phyloP scores from a whole-genome alignment of 345 rosid genomes.

The Nephelium lappaceum region DNA sequence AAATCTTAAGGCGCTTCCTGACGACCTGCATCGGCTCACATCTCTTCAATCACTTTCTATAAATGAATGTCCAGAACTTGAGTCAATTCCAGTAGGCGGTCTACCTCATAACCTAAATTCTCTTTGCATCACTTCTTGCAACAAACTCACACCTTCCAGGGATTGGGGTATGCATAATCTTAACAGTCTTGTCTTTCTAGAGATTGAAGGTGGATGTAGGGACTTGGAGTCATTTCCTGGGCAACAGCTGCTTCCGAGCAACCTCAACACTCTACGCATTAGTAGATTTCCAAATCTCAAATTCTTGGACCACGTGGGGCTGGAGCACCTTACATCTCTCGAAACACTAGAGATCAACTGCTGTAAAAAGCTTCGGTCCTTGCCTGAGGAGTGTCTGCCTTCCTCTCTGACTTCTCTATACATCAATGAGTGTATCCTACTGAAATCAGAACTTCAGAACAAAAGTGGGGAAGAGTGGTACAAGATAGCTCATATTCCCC shows the following conservation, averaged over 20 bases:
- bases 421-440: too few species aligned
- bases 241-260: constrained; percentile 33
- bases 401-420: too few species aligned
- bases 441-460: too few species aligned
- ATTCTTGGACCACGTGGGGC: constrained; percentile 21
- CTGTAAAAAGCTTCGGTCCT: too few species aligned
- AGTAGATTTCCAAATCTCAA: constrained; percentile 27
- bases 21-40: constrained; percentile 27
- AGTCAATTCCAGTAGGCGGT: constrained; percentile 29
- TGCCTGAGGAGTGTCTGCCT: too few species aligned
- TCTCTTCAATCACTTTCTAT: constrained; percentile 33
- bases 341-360: constrained; percentile 32
- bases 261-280: constrained; percentile 28
- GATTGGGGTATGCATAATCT: constrained; percentile 34
- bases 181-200: constrained; percentile 26
- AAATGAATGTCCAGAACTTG: constrained; percentile 32
- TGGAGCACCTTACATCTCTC: constrained; percentile 25
- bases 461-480: too few species aligned
- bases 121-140: constrained; percentile 34
- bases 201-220: constrained; percentile 36
- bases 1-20: too few species aligned
- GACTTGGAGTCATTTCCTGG: constrained; percentile 39
- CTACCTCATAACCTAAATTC: constrained; percentile 33
- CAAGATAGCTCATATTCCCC: too few species aligned
- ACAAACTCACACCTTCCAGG: constrained; percentile 29